phyloP scores from a whole-genome alignment of 2,329 filamentous ascomycete species.

The Fusarium pseudoanthophilum region DNA sequence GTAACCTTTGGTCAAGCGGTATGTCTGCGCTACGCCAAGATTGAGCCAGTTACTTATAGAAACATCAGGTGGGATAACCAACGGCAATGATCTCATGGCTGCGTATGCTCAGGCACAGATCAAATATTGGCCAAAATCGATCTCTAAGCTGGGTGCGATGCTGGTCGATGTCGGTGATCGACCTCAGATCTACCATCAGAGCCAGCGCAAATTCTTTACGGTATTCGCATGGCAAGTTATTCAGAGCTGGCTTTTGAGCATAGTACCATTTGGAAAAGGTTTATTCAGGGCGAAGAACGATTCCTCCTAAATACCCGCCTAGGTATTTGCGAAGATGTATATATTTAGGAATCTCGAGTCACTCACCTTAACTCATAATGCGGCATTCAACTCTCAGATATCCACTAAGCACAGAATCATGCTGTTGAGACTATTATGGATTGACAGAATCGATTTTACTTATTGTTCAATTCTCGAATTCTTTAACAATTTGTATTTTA shows the following conservation, averaged over 20 bases:
- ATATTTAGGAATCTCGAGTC: background rate
- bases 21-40: constrained; percentile 36
- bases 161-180: constrained; percentile 63
- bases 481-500: background rate
- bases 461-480: background rate
- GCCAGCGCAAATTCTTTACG: constrained; percentile 49
- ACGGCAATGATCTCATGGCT: constrained; percentile 65
- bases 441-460: background rate
- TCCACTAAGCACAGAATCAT: too few relatives aligned
- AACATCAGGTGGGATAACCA: constrained; percentile 61
- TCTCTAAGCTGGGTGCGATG: constrained; percentile 57
- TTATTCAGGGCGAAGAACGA: background rate
- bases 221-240: constrained; percentile 53
- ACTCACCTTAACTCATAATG: background rate
- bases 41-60: background rate
- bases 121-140: constrained; percentile 54
- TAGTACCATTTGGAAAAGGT: constrained; percentile 5
- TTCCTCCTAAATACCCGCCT: background rate
- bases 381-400: background rate
- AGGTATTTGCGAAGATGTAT: background rate
- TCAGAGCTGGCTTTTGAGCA: constrained; percentile 43
- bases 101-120: constrained; percentile 60
- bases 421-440: background rate
- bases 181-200: constrained; percentile 54
- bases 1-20: constrained; percentile 67